Conservation (phyloP, 2,329 filamentous ascomycete species). For the Neonectria faginata region DNA sequence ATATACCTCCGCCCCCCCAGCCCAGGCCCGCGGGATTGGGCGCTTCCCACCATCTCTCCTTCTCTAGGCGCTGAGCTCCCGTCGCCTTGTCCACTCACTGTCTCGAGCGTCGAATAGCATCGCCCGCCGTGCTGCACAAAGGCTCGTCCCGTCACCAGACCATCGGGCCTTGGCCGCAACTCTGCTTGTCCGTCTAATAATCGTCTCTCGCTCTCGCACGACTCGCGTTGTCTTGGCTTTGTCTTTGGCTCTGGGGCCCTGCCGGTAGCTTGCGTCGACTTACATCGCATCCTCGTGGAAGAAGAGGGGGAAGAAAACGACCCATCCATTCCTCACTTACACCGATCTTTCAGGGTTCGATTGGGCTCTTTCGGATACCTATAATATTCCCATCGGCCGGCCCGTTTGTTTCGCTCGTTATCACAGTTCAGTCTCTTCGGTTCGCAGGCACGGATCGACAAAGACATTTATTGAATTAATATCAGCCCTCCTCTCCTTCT, state of each 20-base stretch:
- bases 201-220: slow-evolving; percentile 23
- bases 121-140: slow-evolving; percentile 38
- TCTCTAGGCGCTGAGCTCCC: slow-evolving; percentile 44
- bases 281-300: slow-evolving; percentile 1
- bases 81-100: slow-evolving; percentile 38
- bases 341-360: slow-evolving; percentile 25
- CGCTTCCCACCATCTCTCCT: slow-evolving; percentile 37
- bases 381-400: slow-evolving; percentile 21
- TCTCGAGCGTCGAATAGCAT: slow-evolving; percentile 29
- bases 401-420: slow-evolving; percentile 22
- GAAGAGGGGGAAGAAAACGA: slow-evolving; percentile 25
- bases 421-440: slow-evolving; percentile 11
- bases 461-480: background rate
- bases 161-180: slow-evolving; percentile 39
- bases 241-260: slow-evolving; percentile 7
- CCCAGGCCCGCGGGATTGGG: slow-evolving; percentile 27
- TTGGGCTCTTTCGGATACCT: slow-evolving; percentile 13
- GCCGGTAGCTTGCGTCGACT: slow-evolving; percentile 6
- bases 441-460: slow-evolving; percentile 21
- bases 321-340: slow-evolving; percentile 34
- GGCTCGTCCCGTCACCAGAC: slow-evolving; percentile 41
- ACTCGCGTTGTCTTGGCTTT: slow-evolving; percentile 26
- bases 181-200: slow-evolving; percentile 23
- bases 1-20: slow-evolving; percentile 24
- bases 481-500: background rate